A percentile compares a stretch with the other conserved stretches of the same genome.
Conservation (phyloP, 2,329 filamentous ascomycete species). For the Aspergillus quadricinctus region DNA sequence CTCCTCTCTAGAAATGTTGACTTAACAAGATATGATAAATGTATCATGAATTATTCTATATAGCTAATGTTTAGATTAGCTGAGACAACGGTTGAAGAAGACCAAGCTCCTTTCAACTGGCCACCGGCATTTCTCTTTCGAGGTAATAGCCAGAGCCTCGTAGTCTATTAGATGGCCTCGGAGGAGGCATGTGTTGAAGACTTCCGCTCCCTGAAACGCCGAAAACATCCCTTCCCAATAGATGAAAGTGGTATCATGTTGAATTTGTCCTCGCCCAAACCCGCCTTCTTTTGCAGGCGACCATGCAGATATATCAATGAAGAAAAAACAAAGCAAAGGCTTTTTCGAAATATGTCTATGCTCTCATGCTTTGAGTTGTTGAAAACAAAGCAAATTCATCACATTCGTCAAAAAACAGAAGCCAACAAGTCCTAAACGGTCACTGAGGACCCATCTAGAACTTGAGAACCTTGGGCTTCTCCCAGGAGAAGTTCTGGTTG, state of each 20-base stretch:
- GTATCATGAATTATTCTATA: slow-evolving; percentile 21
- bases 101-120: slow-evolving; percentile 6
- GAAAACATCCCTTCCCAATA: slow-evolving; percentile 38
- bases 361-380: slow-evolving; percentile 46
- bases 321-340: slow-evolving; percentile 26
- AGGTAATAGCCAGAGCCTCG: slow-evolving; percentile 3
- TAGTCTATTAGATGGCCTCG: slow-evolving; percentile 7
- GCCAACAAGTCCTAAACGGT: slow-evolving; percentile 15
- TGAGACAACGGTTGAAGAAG: slow-evolving; percentile 14
- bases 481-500: slow-evolving; percentile 97
- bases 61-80: slow-evolving; percentile 39
- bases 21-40: not conserved
- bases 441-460: slow-evolving; percentile 57
- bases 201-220: slow-evolving; percentile 40
- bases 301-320: slow-evolving; percentile 35
- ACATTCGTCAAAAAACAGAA: slow-evolving; percentile 37
- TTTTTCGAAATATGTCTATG: slow-evolving; percentile 36
- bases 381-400: slow-evolving; percentile 48
- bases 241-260: slow-evolving; percentile 47
- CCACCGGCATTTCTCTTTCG: slow-evolving; percentile 7
- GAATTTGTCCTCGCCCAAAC: slow-evolving; percentile 42
- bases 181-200: slow-evolving; percentile 36
- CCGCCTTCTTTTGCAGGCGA: slow-evolving; percentile 28
- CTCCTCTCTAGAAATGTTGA: not conserved
- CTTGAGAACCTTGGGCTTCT: slow-evolving; percentile 93